Conservation (phyloP, 2,329 filamentous ascomycete genomes). For the Hirsutella rhossiliensis region DNA sequence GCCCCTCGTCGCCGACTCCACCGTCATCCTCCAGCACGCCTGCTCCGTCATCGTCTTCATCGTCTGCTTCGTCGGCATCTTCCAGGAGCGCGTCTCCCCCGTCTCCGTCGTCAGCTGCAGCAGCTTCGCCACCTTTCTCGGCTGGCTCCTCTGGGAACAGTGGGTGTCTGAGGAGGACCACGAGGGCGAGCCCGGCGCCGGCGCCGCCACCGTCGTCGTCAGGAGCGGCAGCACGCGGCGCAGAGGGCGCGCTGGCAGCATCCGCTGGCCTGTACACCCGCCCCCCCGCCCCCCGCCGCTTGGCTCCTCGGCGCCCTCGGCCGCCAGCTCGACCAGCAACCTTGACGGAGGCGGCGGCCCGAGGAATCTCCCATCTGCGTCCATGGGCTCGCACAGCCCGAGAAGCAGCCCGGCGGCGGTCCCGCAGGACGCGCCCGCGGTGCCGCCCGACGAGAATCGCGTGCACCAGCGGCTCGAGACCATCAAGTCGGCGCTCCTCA, state of each 20-base stretch:
- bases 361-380: conserved; percentile 10
- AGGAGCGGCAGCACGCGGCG: conserved; percentile 22
- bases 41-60: conserved; percentile 91
- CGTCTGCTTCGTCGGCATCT: conserved; percentile 86
- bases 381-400: neutral
- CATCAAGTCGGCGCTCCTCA: conserved; percentile 82
- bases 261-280: conserved; percentile 21
- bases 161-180: conserved; percentile 65
- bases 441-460: conserved; percentile 23
- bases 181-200: conserved; percentile 24
- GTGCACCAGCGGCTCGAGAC: conserved; percentile 55
- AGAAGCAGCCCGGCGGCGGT: conserved; percentile 9
- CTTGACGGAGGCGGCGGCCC: conserved; percentile 35
- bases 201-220: conserved; percentile 21
- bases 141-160: conserved; percentile 84
- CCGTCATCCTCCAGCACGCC: conserved; percentile 93
- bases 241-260: conserved; percentile 22
- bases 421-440: conserved; percentile 11
- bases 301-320: conserved; percentile 10
- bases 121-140: conserved; percentile 68
- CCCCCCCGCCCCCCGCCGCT: conserved; percentile 15
- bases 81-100: conserved; percentile 75
- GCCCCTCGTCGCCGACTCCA: conserved; percentile 88
- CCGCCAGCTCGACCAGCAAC: conserved; percentile 26
- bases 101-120: conserved; percentile 81